Base-by-base conservation (phyloP, 139 green algal species). In the Zygnema circumcarinatum region DNA sequence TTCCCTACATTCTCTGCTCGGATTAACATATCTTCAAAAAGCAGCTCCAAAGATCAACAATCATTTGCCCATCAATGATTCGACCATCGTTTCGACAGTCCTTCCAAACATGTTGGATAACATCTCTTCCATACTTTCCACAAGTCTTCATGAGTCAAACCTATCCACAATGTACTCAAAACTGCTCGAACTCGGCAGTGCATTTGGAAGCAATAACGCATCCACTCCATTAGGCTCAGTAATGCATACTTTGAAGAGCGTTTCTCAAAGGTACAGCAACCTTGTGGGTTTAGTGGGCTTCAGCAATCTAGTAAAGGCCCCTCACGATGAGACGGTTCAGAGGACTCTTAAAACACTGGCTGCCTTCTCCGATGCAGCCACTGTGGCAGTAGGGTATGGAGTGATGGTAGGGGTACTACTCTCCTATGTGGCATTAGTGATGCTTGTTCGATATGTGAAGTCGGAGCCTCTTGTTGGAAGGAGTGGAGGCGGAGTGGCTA, bases 341-440 rank as follows among this genome's bases (percentile, higher is more conserved):
- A 16, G 16, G 47, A 16, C 16, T 62, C 7, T 62, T 25, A 62
- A 62, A 7, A 25, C 47, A 25, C 47, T 62, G 7, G 7, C 75
- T 16, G 75, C 75, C 1, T 53, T 80, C 40, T 81, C 62, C 25
- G 81, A 87, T 73, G 40, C 38, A 2, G 52, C 52, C 21, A 87
- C 42, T 35, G 32, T 87, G 7, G 81, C 52, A 47, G 38, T 81
- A 7, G 81, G 81, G 54, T 87, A 87, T 41, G 40, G 67, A 41
- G 81, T 81, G 1, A 84, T 81, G 20, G 22, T 87, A 25, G 40
- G 39, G 25, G 32, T 40, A n/a, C 38, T 85, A 25, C 25, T n/a
- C 1, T 35, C 81, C 36, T 87, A 33, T 29, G 81, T 85, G 2
- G 47, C 32, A n/a, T 69, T n/a, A 67, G 38, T 87, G 32, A 42